These are phyloP conservation scores for Hygrophila difformis DNA, from an alignment of 257 asterid genomes.

Conservation along the genomic window DNA sequence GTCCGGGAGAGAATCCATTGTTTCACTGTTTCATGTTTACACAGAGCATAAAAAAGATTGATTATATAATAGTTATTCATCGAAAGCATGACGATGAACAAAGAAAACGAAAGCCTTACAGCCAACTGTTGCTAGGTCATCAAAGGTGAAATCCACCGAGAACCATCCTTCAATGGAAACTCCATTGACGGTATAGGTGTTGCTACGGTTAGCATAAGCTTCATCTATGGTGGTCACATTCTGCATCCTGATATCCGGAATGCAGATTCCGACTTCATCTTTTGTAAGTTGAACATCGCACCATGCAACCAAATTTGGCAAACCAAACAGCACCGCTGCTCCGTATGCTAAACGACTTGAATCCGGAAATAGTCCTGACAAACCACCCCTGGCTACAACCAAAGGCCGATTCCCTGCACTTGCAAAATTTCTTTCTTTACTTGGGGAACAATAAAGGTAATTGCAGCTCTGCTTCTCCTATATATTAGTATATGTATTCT, in stretches of 20 bases:
- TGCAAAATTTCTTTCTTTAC: too few species aligned
- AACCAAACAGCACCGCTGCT: constrained; percentile 27
- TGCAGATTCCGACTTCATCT: constrained; percentile 73
- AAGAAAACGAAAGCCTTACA: too few species aligned
- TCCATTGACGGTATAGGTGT: constrained; percentile 52
- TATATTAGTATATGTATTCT: too few species aligned
- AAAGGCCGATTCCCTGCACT: constrained; percentile 53
- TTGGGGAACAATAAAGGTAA: too few species aligned
- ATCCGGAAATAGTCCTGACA: constrained; percentile 73
- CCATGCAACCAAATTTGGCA: constrained; percentile 32
- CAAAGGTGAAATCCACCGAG: constrained; percentile 51
- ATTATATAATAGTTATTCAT: too few species aligned
- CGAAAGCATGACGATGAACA: too few species aligned
- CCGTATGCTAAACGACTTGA: constrained; percentile 47
- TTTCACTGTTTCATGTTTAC: constrained; percentile 51
- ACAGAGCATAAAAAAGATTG: too few species aligned
- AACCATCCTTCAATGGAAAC: constrained; percentile 45
- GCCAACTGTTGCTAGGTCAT: constrained; percentile 24
- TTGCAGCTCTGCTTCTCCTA: too few species aligned
- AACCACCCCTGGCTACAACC: too few species aligned
- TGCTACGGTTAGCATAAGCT: constrained; percentile 7
- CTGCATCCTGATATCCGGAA: constrained; percentile 48
- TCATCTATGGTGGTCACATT: constrained; percentile 28
- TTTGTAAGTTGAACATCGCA: constrained; percentile 86
- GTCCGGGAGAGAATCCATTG: constrained; percentile 56